Evolutionary conservation across 768 basidiomycete species (phyloP).

Genomic region (Termitomyces sp.): DNA sequence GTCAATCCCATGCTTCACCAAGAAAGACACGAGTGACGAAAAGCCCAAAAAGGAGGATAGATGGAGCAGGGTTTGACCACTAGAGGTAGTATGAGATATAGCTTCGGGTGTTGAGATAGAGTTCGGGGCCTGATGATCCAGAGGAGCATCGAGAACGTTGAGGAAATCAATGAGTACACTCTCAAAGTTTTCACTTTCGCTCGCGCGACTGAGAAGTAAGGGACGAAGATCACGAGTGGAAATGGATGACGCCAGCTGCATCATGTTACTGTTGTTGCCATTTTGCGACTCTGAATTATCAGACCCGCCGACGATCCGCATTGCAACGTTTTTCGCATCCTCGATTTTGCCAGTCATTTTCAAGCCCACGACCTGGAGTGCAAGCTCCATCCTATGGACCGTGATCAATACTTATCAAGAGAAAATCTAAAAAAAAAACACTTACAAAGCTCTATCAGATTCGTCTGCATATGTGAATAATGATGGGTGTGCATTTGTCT

Average conservation of each 20-base stretch:
- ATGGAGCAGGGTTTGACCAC: conserved; percentile 88
- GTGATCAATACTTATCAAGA: conserved; percentile 15
- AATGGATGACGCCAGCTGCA: conserved; percentile 51
- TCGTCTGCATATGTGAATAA: conserved; percentile 92
- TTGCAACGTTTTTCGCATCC: conserved; percentile 89
- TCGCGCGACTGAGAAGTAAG: conserved; percentile 52
- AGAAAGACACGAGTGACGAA: conserved; percentile 63
- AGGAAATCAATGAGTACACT: conserved; percentile 78
- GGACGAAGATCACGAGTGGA: conserved; percentile 53
- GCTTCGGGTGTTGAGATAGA: conserved; percentile 48
- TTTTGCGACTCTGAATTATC: conserved; percentile 44
- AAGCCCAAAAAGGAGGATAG: conserved; percentile 81
- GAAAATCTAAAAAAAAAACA: conserved; percentile 21
- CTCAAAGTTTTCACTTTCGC: conserved; percentile 67
- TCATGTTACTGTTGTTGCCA: conserved; percentile 38
- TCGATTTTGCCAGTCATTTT: conserved; percentile 97
- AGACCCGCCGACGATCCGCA: conserved; percentile 85
- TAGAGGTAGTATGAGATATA: conserved; percentile 67
- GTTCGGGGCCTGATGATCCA: conserved; percentile 43
- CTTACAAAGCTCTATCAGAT: conserved; percentile 84
- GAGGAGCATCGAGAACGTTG: conserved; percentile 65
- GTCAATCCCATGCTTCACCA: conserved; percentile 72
- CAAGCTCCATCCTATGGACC: conserved; percentile 82
- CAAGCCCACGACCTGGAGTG: conserved; percentile 90
- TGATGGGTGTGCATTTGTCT: conserved; percentile 46